phyloP scores from a whole-genome alignment of 176 grass and related monocot genomes.

The Oryza nivara region DNA sequence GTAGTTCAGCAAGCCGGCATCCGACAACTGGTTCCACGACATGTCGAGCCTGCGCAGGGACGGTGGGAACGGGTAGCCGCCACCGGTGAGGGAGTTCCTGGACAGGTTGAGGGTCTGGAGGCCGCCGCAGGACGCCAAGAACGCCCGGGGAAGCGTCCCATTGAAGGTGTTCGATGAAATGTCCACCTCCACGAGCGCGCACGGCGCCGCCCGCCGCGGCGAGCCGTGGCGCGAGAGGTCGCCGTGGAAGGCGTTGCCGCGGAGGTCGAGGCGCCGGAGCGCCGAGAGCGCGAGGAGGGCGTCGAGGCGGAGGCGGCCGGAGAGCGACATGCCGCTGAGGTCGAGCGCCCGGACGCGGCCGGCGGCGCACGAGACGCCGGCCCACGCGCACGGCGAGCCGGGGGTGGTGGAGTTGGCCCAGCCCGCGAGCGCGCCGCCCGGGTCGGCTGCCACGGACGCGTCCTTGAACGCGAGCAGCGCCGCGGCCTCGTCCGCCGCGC shows the following conservation, averaged over 20 bases:
- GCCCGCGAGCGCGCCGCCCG: conserved; percentile 18
- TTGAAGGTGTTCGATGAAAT: conserved; percentile 62
- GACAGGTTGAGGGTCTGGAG: conserved; percentile 65
- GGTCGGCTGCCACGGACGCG: conserved; percentile 52
- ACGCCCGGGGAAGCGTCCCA: conserved; percentile 42
- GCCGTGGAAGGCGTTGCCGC: conserved; percentile 59
- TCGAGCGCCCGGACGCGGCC: conserved; percentile 43
- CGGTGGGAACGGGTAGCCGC: conserved; percentile 47
- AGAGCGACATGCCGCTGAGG: conserved; percentile 57
- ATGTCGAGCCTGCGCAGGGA: conserved; percentile 60
- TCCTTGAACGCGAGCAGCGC: conserved; percentile 71
- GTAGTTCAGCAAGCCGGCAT: conserved; percentile 56
- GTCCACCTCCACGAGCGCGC: conserved; percentile 53
- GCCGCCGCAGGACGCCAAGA: conserved; percentile 49
- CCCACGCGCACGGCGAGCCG: conserved; percentile 52
- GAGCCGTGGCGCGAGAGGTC: conserved; percentile 33
- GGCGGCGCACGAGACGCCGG: conserved; percentile 55
- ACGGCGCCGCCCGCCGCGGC: neutral
- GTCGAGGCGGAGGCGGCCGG: conserved; percentile 52
- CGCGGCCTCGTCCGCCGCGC: conserved; percentile 43
- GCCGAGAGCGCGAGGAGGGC: conserved; percentile 44
- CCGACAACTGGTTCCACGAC: conserved; percentile 57
- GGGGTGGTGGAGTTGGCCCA: conserved; percentile 33
- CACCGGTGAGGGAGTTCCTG: conserved; percentile 53
- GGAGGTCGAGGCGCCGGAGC: conserved; percentile 45